Conservation (phyloP, 495 filamentous ascomycete species). For the Penicillium alfredii region DNA sequence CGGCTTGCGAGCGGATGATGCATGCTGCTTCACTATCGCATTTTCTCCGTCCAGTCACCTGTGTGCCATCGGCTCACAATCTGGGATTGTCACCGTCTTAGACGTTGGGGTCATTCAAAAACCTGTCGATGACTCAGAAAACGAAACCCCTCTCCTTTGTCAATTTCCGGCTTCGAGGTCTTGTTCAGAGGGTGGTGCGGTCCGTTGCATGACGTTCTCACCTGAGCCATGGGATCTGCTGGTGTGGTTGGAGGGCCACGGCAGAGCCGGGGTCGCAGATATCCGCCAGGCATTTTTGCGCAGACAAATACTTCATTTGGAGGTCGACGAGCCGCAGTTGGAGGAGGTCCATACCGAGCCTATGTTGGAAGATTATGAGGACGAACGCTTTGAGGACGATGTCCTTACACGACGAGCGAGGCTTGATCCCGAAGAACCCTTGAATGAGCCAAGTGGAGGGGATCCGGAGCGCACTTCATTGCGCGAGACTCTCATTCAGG, state of each 20-base stretch:
- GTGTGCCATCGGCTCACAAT: slow-evolving; percentile 66
- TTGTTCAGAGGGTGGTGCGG: slow-evolving; percentile 60
- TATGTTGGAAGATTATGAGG: slow-evolving; percentile 21
- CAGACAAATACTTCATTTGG: slow-evolving; percentile 66
- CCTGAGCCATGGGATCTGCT: slow-evolving; percentile 87
- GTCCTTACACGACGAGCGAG: slow-evolving; percentile 25
- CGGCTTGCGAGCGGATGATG: slow-evolving; percentile 29
- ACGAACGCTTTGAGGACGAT: slow-evolving; percentile 20
- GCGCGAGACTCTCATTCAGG: slow-evolving; percentile 38
- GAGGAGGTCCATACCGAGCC: slow-evolving; percentile 50
- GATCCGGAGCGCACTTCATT: slow-evolving; percentile 23
- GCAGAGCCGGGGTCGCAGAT: slow-evolving; percentile 78
- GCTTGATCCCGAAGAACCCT: slow-evolving; percentile 24
- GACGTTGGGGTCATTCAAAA: slow-evolving; percentile 48
- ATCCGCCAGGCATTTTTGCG: slow-evolving; percentile 67
- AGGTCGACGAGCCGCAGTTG: slow-evolving; percentile 47
- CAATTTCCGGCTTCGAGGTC: slow-evolving; percentile 54
- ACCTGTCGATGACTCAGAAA: slow-evolving; percentile 30
- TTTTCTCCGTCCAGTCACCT: slow-evolving; percentile 63
- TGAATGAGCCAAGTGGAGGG: slow-evolving; percentile 14
- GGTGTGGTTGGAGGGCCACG: slow-evolving; percentile 88
- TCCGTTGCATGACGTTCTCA: slow-evolving; percentile 86
- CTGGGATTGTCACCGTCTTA: slow-evolving; percentile 63
- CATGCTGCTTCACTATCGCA: slow-evolving; percentile 62
- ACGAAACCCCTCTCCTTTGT: slow-evolving; percentile 33